Percentiles rank a stretch among this genome's conserved stretches.
Evolutionary conservation across 1,284 basidiomycete species (phyloP).

Genomic region (Hemileccinum hortonii): DNA sequence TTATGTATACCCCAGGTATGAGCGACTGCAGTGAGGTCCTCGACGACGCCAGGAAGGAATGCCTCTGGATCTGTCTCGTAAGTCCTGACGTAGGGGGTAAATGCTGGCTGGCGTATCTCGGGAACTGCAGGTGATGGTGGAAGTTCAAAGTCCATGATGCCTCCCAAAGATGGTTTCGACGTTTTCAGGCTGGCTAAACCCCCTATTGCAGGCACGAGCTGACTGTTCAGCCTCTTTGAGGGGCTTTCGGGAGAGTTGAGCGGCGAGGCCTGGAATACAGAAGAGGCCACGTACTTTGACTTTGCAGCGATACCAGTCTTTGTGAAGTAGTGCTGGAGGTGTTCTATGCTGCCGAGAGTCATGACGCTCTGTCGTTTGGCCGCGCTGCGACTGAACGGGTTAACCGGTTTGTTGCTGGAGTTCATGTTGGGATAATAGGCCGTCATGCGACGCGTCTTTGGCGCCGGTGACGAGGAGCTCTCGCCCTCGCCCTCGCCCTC

Average conservation of each 20-base stretch:
- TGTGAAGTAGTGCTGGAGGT: constrained; percentile 86
- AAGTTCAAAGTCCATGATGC: constrained; percentile 52
- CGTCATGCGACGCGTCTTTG: constrained; percentile 51
- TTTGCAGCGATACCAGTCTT: constrained; percentile 76
- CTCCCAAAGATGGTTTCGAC: constrained; percentile 41
- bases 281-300: constrained; percentile 55
- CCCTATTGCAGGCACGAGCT: constrained; percentile 73
- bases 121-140: constrained; percentile 69
- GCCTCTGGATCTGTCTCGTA: constrained; percentile 71
- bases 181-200: constrained; percentile 41
- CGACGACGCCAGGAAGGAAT: constrained; percentile 66
- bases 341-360: constrained; percentile 82
- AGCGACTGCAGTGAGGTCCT: constrained; percentile 64
- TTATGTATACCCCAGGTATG: constrained; percentile 50
- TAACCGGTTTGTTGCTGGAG: constrained; percentile 65
- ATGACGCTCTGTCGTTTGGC: constrained; percentile 85
- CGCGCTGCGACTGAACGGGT: constrained; percentile 82
- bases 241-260: constrained; percentile 39
- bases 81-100: constrained; percentile 56
- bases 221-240: constrained; percentile 53
- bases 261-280: background rate
- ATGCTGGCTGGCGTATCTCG: constrained; percentile 41
- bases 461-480: constrained; percentile 21
- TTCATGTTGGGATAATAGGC: constrained; percentile 77
- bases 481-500: constrained; percentile 31